Evolutionary conservation across 768 basidiomycete species (phyloP), one percentile per base, ranked within the genome.

Genomic region (Amanita rimosa): DNA sequence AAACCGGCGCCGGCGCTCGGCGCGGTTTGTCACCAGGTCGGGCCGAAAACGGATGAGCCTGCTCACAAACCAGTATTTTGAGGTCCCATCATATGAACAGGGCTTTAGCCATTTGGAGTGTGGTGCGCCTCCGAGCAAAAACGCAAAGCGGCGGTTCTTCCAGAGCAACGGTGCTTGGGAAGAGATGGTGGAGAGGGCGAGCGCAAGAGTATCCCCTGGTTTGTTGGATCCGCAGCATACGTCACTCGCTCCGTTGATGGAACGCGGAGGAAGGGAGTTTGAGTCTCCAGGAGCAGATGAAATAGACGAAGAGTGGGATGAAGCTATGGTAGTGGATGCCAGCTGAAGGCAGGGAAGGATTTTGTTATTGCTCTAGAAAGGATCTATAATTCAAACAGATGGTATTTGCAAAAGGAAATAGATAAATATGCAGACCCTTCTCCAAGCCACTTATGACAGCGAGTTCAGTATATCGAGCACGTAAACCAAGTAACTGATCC

Each of bases 1-100:
- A 46, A 58, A 44, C 31, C 57, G 52, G 49, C 46, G 37, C 46
- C 56, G 51, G 13, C 52, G 52, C 26, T 49, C 35, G 31, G 47
- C 46, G 8, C 40, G 62, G 31, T 57, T 59, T 50, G 61, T 54
- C 42, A 55, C 51, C 49, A 57, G 54, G 45, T 54, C 53, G 33
- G 41, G 52, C 56, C 55, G 70, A 55, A 77, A 76, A 53, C 75
- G 79, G 48, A 85, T 87, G 81, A 85, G 81, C 54, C 68, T 85
- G 41, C 46, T 82, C 43, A 83, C 81, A 14, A 77, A 76, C 50
- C 71, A 76, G 48, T 79, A 75, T 53, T 67, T 74, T 49, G 76
- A 81, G 37, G 65, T 73, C 0, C 74, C 75, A 0, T 48, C 57
- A 5, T 66, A 73, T 9, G 76, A 72, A 46, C 62, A 69, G 33